Percentiles rank a stretch among this genome's conserved stretches.
phyloP scores from a whole-genome alignment of 139 green algal genomes.

The Monoraphidium neglectum region DNA sequence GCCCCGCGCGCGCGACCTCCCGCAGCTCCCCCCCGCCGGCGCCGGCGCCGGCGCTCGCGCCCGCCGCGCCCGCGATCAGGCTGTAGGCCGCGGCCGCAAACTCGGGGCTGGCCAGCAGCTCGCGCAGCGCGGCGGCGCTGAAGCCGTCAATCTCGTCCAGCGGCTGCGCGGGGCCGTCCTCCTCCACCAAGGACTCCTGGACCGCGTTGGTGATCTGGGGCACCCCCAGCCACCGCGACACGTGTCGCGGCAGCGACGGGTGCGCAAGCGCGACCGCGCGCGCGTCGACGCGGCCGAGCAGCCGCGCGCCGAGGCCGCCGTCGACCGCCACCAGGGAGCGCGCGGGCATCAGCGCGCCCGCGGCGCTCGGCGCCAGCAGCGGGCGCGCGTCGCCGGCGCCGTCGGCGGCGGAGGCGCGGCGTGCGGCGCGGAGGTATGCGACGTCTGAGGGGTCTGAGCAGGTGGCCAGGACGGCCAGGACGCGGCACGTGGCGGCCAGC shows the following conservation, averaged over 20 bases:
- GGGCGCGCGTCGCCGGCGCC: not conserved
- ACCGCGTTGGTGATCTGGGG: conserved; percentile 41
- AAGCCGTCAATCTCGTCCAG: conserved; percentile 5
- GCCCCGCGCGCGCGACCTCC: not conserved
- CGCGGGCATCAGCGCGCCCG: conserved; percentile 11
- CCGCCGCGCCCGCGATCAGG: too few relatives aligned
- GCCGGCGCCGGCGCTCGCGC: conserved; percentile 9
- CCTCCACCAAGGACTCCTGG: conserved; percentile 13
- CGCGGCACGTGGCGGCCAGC: not conserved
- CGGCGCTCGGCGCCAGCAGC: conserved; percentile 40
- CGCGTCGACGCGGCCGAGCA: conserved; percentile 57
- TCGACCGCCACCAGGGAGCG: conserved; percentile 31
- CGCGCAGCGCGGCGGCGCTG: not conserved
- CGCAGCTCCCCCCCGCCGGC: conserved; percentile 3
- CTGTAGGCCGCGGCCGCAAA: conserved; percentile 30
- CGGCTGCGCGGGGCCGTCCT: conserved; percentile 31
- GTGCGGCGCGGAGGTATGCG: not conserved
- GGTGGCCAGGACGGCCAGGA: not conserved
- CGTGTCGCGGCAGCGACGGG: conserved; percentile 31
- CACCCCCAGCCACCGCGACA: conserved; percentile 29
- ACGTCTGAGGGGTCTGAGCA: not conserved
- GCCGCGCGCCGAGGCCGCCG: conserved; percentile 11
- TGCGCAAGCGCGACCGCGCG: conserved; percentile 43
- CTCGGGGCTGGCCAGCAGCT: conserved; percentile 26
- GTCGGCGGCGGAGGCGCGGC: not conserved